Conservation (phyloP, 805 yeast species). For the Saitoella complicata region DNA sequence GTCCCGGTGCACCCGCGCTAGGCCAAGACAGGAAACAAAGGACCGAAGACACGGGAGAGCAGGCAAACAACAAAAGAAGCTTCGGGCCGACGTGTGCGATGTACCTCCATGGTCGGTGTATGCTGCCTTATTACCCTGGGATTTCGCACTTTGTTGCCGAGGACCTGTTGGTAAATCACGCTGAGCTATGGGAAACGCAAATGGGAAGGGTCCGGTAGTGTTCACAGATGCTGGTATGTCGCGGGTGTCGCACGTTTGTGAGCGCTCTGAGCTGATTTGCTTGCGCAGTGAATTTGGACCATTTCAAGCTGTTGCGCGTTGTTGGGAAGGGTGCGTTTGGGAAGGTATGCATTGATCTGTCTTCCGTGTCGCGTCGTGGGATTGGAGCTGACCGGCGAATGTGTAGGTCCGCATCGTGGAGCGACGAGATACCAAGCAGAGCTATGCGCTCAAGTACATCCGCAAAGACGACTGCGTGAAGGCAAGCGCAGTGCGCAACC, state of each 20-base stretch:
- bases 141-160: no score
- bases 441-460: conserved; percentile 18
- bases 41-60: no score
- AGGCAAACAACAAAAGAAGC: no score
- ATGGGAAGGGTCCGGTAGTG: neutral
- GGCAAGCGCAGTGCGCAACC: conserved; percentile 8
- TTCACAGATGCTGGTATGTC: neutral
- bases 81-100: no score
- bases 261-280: no score
- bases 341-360: conserved; percentile 19
- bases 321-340: conserved; percentile 80
- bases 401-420: conserved; percentile 32
- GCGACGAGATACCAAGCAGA: conserved; percentile 8
- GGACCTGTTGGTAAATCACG: no score
- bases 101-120: no score
- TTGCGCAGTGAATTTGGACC: conserved; percentile 4
- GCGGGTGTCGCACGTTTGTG: neutral
- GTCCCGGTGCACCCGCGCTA: no score
- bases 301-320: conserved; percentile 31
- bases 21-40: no score
- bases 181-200: neutral
- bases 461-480: conserved; percentile 13
- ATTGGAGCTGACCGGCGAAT: no score
- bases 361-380: no score
- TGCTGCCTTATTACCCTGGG: no score